Base-by-base conservation (phyloP, 495 filamentous ascomycete genomes). In the Xylaria curta region DNA sequence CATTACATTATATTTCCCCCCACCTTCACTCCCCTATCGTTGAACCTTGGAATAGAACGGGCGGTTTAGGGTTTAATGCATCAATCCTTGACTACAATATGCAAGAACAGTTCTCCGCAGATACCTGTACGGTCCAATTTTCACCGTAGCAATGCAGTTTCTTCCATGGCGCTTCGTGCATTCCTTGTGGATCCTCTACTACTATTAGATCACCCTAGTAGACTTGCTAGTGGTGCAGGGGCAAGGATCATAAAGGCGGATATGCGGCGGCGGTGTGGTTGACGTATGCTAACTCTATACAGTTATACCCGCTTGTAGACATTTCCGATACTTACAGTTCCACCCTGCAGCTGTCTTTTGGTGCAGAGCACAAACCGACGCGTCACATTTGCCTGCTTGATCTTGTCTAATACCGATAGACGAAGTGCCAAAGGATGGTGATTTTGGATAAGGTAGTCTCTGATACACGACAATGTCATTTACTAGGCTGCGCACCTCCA, bases 51-150 rank as follows among this genome's bases (percentile, higher is more conserved):
- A 44, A 24, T 33, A 42, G 21, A 33, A 63, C 12, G 10, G 60
- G 28, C 10, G 7, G 38, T 21, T 44, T 63, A 63, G 60, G 38
- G 60, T 63, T 63, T 44, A 42, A 63, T 63, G 60, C 60, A 63
- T 26, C 7, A 21, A 63, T 28, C 36, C 36, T 44, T 24, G 38
- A 6, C 38, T 28, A 17, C 13, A 26, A 21, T 3, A 63, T 24
- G 60, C 38, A 63, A 7, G 21, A 44, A 33, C 12, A 10, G 6
- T 13, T 28, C 36, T 28, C 60, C 60, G 60, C 60, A 63, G 21
- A 28, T 24, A 42, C 60, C 60, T 60, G 38, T 19, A 38, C 28
- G 58, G 33, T 21, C 58, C 58, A 21, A 6, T 21, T 53, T 53
- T 26, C 13, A 12, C 24, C 9, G 51, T 54, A 54, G 51, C 51